Evolutionary conservation across 148 eudicot species (phyloP), one percentile per base, ranked within the genome.

Genomic region (Oxyria digyna): DNA sequence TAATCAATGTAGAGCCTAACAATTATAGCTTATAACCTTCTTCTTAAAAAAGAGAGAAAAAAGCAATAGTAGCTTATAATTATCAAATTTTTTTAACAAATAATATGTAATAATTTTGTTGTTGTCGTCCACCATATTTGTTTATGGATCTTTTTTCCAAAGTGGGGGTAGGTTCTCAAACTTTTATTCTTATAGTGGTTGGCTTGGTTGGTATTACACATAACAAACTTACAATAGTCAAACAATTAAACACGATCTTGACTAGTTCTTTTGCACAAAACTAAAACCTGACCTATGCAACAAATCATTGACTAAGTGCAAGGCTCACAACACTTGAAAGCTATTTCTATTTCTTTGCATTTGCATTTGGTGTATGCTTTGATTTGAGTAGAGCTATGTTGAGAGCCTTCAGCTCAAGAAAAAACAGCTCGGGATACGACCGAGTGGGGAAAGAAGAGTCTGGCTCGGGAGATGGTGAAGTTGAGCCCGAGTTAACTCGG

Each of bases 401-500:
- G 2, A 78, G 81, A 63, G 72, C 77, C 57, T 46, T 74, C 6
- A 71, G 81, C 40, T 37, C 73, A 20, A 57, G 73, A 29, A 68
- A 52, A 7, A 65, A 73, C 43, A n/a, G 62, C 18, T 42, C 13
- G 9, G 73, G 72, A 21, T 74, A 78, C 18, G 78, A 74, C 33
- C 75, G 73, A 31, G 20, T 78, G 40, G 42, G 41, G 9, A 3
- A 35, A 35, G 73, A 57, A 0, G 74, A 74, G 67, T 37, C 79
- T 3, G 45, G 52, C 32, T 65, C 50, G 18, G 20, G 42, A 4
- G 14, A 4, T 1, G 74, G 18, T 23, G 31, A 37, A 18, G 20
- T 41, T 11, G 62, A 71, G 64, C 72, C 42, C 6, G 73, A 71
- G 40, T 10, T 68, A 63, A 67, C 33, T 21, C 62, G 78, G 69